Percentiles rank a stretch among this genome's conserved stretches.
These are phyloP conservation scores for Anaeramoeba flamelloides DNA, from an alignment of 78 protist genomes.

Conservation along the genomic window DNA sequence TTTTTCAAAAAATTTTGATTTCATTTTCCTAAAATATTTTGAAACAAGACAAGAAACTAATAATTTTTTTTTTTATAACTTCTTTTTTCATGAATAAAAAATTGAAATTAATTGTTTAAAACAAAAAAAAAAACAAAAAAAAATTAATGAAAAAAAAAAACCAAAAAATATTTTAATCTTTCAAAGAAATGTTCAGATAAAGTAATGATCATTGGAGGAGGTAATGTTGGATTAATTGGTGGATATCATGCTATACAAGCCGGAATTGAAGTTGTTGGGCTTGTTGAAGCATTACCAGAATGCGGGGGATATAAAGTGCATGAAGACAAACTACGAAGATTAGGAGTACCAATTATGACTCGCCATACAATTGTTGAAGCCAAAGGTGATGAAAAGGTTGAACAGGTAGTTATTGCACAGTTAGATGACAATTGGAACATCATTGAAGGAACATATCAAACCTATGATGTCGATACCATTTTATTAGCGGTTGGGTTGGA, in stretches of 20 bases:
- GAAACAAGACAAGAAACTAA: too few species aligned
- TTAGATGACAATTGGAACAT: conserved; percentile 3
- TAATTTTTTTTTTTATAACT: too few species aligned
- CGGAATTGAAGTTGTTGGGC: conserved; percentile 3
- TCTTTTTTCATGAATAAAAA: too few species aligned
- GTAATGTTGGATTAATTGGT: conserved; percentile 7
- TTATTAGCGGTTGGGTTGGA: not conserved
- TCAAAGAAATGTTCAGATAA: not conserved
- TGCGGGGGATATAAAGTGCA: conserved; percentile 9
- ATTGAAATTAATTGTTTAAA: too few species aligned
- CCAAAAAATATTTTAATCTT: too few species aligned
- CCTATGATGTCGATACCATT: not conserved
- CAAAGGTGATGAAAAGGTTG: not conserved
- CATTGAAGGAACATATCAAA: not conserved
- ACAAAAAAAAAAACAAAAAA: too few species aligned
- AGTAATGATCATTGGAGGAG: conserved; percentile 1
- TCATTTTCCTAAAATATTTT: too few species aligned
- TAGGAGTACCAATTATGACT: conserved; percentile 8
- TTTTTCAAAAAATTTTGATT: too few species aligned
- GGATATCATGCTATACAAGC: conserved; percentile 13
- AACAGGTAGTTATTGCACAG: not conserved
- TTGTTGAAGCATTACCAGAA: not conserved
- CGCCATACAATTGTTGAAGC: not conserved
- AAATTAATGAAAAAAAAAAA: too few species aligned
- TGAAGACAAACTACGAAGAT: not conserved